phyloP scores from a whole-genome alignment of 495 filamentous ascomycete genomes.

The Lasiosphaeris hirsuta region DNA sequence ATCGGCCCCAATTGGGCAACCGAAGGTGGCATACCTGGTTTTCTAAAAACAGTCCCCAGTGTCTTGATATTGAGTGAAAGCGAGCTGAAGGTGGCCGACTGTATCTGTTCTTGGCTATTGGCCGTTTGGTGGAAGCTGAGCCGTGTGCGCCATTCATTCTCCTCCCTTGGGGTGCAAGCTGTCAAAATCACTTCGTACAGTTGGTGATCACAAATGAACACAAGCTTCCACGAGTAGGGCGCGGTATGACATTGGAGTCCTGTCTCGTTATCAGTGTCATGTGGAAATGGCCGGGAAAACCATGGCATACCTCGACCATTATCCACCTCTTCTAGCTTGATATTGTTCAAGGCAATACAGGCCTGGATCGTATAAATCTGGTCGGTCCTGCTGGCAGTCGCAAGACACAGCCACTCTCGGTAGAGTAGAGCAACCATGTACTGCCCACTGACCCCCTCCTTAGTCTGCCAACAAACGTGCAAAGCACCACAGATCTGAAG shows the following conservation, averaged over 20 bases:
- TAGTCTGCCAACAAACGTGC: conserved; percentile 76
- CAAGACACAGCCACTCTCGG: conserved; percentile 74
- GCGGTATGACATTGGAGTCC: conserved; percentile 83
- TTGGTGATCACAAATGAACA: conserved; percentile 73
- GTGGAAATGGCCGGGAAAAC: not conserved
- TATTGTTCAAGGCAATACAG: conserved; percentile 65
- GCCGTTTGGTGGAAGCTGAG: conserved; percentile 40
- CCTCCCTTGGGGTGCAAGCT: conserved; percentile 80
- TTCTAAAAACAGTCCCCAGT: conserved; percentile 70
- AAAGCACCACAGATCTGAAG: conserved; percentile 82
- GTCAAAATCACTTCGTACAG: conserved; percentile 84
- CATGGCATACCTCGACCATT: conserved; percentile 71
- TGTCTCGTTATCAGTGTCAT: conserved; percentile 32
- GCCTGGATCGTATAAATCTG: conserved; percentile 70
- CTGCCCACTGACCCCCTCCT: conserved; percentile 61
- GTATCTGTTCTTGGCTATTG: conserved; percentile 41
- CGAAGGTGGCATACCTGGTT: conserved; percentile 44
- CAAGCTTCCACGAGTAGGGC: conserved; percentile 88
- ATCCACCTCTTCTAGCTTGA: conserved; percentile 70
- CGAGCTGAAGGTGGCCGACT: conserved; percentile 52
- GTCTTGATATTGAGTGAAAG: conserved; percentile 66
- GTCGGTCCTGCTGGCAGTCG: conserved; percentile 57
- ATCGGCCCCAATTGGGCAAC: too few relatives aligned
- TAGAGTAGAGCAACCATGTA: conserved; percentile 91
- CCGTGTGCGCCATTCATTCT: conserved; percentile 67